phyloP scores from a whole-genome alignment of 257 asterid species.

The Solanum etuberosum region DNA sequence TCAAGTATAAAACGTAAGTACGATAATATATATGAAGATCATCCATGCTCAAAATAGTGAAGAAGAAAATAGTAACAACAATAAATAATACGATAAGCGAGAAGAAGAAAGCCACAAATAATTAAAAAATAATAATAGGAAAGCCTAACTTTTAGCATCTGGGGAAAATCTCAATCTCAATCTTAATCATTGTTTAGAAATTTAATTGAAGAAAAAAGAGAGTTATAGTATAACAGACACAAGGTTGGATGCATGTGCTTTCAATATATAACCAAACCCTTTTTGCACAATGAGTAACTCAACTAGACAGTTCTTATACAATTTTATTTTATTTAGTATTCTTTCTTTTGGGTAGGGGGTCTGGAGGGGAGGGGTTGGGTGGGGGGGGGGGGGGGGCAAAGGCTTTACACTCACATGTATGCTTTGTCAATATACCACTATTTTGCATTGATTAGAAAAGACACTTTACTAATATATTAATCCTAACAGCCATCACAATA shows the following conservation, averaged over 20 bases:
- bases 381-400: not conserved
- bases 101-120: no score
- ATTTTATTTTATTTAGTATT: not conserved
- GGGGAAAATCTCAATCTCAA: not conserved
- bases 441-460: not conserved
- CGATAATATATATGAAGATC: not conserved
- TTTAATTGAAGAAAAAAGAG: not conserved
- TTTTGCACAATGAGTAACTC: not conserved
- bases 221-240: not conserved
- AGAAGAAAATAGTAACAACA: no score
- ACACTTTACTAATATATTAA: not conserved
- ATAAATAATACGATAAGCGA: no score
- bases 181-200: not conserved
- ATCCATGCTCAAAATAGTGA: no score
- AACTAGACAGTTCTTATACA: not conserved
- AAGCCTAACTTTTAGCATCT: not conserved
- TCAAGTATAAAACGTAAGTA: no score
- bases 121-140: not conserved
- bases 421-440: conserved; percentile 7
- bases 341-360: not conserved
- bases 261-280: not conserved
- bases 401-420: not conserved
- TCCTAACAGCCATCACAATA: not conserved
- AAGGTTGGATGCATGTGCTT: conserved; percentile 4
- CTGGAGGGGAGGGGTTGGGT: no score